A percentile compares a stretch with the other conserved stretches of the same genome.
Evolutionary conservation across 768 basidiomycete genomes (phyloP).

Genomic region (Rhodotorula toruloides): DNA sequence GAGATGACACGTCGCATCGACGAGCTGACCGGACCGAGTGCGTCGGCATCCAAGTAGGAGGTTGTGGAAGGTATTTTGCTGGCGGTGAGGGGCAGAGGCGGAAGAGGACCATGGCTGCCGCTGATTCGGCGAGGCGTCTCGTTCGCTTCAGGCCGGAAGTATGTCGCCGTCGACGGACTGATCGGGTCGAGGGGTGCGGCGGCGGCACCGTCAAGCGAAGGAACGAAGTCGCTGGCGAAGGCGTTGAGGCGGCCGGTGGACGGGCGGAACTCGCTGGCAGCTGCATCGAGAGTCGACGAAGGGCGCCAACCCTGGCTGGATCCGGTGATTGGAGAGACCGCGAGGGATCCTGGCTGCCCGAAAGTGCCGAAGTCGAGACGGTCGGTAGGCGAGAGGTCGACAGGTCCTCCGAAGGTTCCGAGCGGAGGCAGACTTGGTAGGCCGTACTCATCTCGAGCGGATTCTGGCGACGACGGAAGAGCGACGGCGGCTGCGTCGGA

Average conservation of each 20-base stretch:
- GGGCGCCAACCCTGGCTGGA: neutral
- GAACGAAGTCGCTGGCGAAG: neutral
- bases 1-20: neutral
- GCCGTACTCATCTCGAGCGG: too few species aligned
- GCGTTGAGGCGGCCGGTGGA: neutral
- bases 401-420: neutral
- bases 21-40: too few species aligned
- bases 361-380: neutral
- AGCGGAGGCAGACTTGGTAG: too few species aligned
- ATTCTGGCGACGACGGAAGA: slow-evolving; percentile 1
- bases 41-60: neutral
- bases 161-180: too few species aligned
- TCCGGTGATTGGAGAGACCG: neutral
- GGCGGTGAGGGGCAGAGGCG: slow-evolving; percentile 23
- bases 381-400: neutral
- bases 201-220: neutral
- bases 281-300: neutral
- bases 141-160: fast-evolving
- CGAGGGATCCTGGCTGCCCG: slow-evolving; percentile 8
- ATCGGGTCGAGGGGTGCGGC: neutral
- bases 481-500: neutral
- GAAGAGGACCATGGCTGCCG: slow-evolving; percentile 15
- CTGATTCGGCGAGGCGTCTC: neutral
- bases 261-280: slow-evolving; percentile 1
- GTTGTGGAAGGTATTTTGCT: neutral